Conservation (phyloP, 352 stramenopile species). For the Elongisporangium undulatum region DNA sequence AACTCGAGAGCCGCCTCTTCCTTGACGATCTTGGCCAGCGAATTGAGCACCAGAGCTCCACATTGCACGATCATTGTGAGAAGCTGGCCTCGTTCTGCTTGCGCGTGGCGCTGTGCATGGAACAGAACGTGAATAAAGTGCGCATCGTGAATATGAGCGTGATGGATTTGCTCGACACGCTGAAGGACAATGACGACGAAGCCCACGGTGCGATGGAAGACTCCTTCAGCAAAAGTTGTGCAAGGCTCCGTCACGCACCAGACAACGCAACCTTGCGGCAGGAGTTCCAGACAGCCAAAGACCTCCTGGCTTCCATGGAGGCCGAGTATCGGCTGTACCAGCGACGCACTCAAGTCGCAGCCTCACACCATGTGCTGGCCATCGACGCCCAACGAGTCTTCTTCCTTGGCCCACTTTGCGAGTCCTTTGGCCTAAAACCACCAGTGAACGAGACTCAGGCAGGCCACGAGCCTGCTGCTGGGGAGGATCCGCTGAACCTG, state of each 20-base stretch:
- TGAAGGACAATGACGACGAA: conserved; percentile 74
- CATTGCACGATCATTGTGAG: conserved; percentile 52
- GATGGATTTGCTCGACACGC: conserved; percentile 66
- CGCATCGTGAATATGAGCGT: conserved; percentile 62
- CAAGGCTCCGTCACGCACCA: conserved; percentile 67
- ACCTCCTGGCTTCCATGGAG: conserved; percentile 68
- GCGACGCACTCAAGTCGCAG: conserved; percentile 30
- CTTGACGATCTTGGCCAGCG: conserved; percentile 49
- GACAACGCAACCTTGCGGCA: conserved; percentile 49
- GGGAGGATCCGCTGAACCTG: conserved; percentile 26
- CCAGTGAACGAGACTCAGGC: neutral
- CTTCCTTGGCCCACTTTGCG: conserved; percentile 40
- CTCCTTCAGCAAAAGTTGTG: conserved; percentile 36
- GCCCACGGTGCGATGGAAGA: conserved; percentile 35
- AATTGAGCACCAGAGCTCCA: conserved; percentile 51
- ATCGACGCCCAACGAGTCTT: conserved; percentile 38
- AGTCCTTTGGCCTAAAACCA: conserved; percentile 39
- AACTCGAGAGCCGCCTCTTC: conserved; percentile 48
- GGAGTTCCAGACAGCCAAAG: conserved; percentile 46
- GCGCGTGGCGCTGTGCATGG: conserved; percentile 40
- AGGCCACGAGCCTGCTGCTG: neutral
- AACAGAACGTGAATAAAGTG: conserved; percentile 49
- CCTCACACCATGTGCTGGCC: conserved; percentile 45
- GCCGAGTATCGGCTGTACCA: conserved; percentile 75
- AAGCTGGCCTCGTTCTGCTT: conserved; percentile 65